Base-by-base conservation (phyloP, 306 rosid species). In the Cyamopsis tetragonoloba region DNA sequence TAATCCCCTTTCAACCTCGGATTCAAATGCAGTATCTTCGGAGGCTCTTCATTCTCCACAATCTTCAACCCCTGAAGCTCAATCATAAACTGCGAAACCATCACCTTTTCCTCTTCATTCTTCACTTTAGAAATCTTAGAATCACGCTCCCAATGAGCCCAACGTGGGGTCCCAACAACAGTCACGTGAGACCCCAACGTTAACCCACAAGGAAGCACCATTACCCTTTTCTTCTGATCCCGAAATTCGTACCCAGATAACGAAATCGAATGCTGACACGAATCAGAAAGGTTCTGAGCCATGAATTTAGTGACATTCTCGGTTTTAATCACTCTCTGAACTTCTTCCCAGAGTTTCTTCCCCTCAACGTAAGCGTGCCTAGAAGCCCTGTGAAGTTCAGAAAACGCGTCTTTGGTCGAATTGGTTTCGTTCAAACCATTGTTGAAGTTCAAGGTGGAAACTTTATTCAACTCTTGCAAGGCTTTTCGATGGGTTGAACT, bases 1-100 rank as follows among this genome's bases (percentile, higher is more conserved):
- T 86, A 87, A 76, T 85, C 91, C 57, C 91, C 95, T 68, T 82
- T 84, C 80, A 87, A 68, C 76, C 91, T 82, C 26, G 95, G 95
- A 73, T 85, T 87, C 75, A 87, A 85, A 79, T 87, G 95, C 68
- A 82, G 73, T 38, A 85, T 80, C 79, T 77, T 73, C 0, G 95
- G 95, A 5, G 91, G 95, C 48, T 85, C 95, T 62, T 87, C 95
- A 1, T 87, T 85, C 30, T 87, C 91, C 73, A 79, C 91, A 14
- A 70, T 83, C 79, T 85, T 83, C 85, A 87, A 55, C 4, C 91
- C 95, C 74, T 87, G 95, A 77, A 87, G 68, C 70, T 87, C 95
- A 82, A 85, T 73, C 86, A 82, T 85, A 17, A 87, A 87, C 79
- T 87, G 95, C 5, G 95, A 87, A 4, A 85, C 86, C 95, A 78